Evolutionary conservation across 805 yeast species (phyloP).

Genomic region (Candida quercuum): DNA sequence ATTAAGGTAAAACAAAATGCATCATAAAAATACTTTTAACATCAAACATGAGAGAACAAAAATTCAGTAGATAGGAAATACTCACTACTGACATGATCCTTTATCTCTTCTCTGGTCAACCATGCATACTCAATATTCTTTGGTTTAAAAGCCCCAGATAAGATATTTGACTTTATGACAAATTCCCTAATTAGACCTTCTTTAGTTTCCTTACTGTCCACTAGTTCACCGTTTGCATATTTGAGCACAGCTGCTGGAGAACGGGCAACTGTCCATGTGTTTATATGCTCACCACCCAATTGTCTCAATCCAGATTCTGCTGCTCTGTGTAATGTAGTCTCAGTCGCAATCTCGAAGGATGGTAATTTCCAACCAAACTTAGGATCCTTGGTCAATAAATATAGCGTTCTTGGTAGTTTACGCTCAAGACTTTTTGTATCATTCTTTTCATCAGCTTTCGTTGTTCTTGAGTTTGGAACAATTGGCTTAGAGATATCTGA

Average conservation of each 20-base stretch:
- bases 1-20: background rate
- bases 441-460: slow-evolving; percentile 66
- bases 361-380: slow-evolving; percentile 71
- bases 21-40: background rate
- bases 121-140: slow-evolving; percentile 57
- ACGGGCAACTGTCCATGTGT: slow-evolving; percentile 87
- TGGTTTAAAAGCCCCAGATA: slow-evolving; percentile 70
- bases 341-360: slow-evolving; percentile 44
- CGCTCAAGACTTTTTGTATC: slow-evolving; percentile 74
- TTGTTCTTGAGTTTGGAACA: slow-evolving; percentile 61
- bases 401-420: slow-evolving; percentile 71
- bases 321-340: slow-evolving; percentile 51
- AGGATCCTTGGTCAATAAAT: slow-evolving; percentile 54
- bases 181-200: slow-evolving; percentile 46
- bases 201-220: slow-evolving; percentile 11
- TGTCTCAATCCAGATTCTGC: slow-evolving; percentile 71
- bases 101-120: slow-evolving; percentile 79
- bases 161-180: slow-evolving; percentile 78
- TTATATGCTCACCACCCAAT: slow-evolving; percentile 70
- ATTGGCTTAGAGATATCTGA: slow-evolving; percentile 67
- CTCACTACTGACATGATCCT: slow-evolving; percentile 40
- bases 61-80: slow-evolving; percentile 52
- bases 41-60: slow-evolving; percentile 29
- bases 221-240: slow-evolving; percentile 24
- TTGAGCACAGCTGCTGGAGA: slow-evolving; percentile 75